Evolutionary conservation across 1,284 basidiomycete genomes (phyloP).

Genomic region (Ganoderma lucidum): DNA sequence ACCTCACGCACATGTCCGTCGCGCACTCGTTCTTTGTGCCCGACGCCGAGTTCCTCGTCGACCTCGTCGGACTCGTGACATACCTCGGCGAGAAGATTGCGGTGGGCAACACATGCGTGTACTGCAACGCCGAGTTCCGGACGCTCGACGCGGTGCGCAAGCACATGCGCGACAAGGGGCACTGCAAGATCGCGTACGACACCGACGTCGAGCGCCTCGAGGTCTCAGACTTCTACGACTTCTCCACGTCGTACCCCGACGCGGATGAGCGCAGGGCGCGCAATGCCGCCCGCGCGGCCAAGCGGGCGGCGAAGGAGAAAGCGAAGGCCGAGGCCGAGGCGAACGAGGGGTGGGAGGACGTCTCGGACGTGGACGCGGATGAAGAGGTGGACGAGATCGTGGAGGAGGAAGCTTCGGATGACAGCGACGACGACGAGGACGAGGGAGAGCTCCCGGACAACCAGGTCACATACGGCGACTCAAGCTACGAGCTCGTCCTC

Average conservation of each 20-base stretch:
- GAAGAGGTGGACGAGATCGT: conserved; percentile 65
- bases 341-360: conserved; percentile 71
- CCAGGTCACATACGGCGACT: conserved; percentile 76
- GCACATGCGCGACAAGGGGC: conserved; percentile 94
- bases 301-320: conserved; percentile 40
- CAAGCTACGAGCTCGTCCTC: conserved; percentile 89
- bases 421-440: conserved; percentile 43
- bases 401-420: conserved; percentile 45
- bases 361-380: conserved; percentile 54
- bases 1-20: conserved; percentile 88
- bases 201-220: conserved; percentile 84
- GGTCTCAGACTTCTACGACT: conserved; percentile 95
- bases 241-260: conserved; percentile 81
- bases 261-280: conserved; percentile 47
- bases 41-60: conserved; percentile 90
- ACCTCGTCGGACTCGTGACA: conserved; percentile 82
- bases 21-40: conserved; percentile 97
- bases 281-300: conserved; percentile 41
- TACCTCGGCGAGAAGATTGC: conserved; percentile 96
- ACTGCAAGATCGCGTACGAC: conserved; percentile 97
- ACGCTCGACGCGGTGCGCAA: conserved; percentile 87
- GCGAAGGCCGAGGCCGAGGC: conserved; percentile 50
- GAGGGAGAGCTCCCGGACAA: conserved; percentile 58
- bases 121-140: conserved; percentile 87
- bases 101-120: conserved; percentile 93